Percentiles rank a stretch among this genome's conserved stretches.
phyloP scores from a whole-genome alignment of 1,284 basidiomycete genomes.

The Boletus mariae region DNA sequence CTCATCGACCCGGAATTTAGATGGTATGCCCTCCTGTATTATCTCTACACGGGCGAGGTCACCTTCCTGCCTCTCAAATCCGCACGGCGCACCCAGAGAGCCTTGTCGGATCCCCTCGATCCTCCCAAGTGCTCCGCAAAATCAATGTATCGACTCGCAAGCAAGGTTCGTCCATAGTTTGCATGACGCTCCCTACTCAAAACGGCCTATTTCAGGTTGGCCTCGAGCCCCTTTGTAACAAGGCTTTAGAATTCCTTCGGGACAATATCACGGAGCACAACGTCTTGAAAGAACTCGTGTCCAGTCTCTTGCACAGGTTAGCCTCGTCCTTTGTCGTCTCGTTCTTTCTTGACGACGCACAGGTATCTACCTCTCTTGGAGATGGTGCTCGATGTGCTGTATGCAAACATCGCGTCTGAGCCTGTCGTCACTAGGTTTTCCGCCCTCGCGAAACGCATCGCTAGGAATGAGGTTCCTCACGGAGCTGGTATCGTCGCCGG shows the following conservation, averaged over 20 bases:
- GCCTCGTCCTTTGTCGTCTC: background rate
- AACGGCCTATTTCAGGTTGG: slow-evolving; percentile 5
- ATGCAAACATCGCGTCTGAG: background rate
- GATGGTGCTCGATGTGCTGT: slow-evolving; percentile 8
- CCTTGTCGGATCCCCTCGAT: background rate
- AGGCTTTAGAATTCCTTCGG: slow-evolving; percentile 2
- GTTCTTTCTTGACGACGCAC: background rate
- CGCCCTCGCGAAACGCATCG: slow-evolving; percentile 6
- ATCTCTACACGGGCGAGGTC: slow-evolving; percentile 11
- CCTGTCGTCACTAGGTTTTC: slow-evolving; percentile 2
- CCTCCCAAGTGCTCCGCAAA: slow-evolving; percentile 13
- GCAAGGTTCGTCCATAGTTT: slow-evolving; percentile 4
- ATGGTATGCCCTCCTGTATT: slow-evolving; percentile 10
- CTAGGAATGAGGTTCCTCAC: slow-evolving; percentile 6
- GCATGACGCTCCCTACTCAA: background rate
- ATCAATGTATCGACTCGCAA: slow-evolving; percentile 17
- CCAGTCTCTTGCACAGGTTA: slow-evolving; percentile 4
- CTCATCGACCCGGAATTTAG: background rate
- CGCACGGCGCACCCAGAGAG: background rate
- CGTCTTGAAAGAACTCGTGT: slow-evolving; percentile 8
- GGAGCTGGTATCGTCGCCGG: slow-evolving; percentile 7
- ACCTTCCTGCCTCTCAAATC: slow-evolving; percentile 10
- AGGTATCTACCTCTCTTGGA: slow-evolving; percentile 8
- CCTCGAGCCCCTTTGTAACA: slow-evolving; percentile 1
- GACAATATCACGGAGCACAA: slow-evolving; percentile 7